Base-by-base conservation (phyloP, 768 basidiomycete genomes). In the Porphyrellus cyaneotinctus region DNA sequence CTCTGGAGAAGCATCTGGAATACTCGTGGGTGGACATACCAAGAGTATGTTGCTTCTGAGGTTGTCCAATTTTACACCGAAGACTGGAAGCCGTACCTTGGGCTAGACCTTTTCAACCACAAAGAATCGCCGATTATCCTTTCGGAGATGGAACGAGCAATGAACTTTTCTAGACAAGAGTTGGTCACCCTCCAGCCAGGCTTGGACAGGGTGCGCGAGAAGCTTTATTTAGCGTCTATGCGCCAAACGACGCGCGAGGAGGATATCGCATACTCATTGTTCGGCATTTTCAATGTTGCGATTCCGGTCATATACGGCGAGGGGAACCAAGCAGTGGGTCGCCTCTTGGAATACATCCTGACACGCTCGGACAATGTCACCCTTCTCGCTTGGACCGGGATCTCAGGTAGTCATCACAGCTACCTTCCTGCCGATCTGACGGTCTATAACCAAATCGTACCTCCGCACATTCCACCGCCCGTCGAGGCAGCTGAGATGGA, bases 191-290 rank as follows among this genome's bases (percentile, higher is more conserved):
- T 57, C 28, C 18, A 24, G 5, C 42, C 51, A 5, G 54, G 60
- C 18, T 17, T 45, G 7, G n/a, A 41, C 39, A 41, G 23, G 39
- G 39, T 41, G 23, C 39, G 39, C 6, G 39, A 24, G 39, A 31
- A 42, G 41, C 46, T 63, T 1, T 37, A 15, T 15, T 43, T 55
- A 43, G 62, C 58, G 10, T 57, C 62, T 2, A 28, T 2, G 6
- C 45, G 58, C 15, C 33, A 26, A 8, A 61, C 58, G 11, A 63
- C 54, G 2, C 15, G 12, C 17, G 41, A 23, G 20, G 61, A 62
- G 26, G 61, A 63, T 14, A 47, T 24, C 10, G 53, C 57, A 8
- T 36, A 36, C 17, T 36, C 35, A 8, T 18, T 28, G 42, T 28
- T 43, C 15, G 17, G 26, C 12, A 43, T 26, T 17, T 26, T 43